These are phyloP conservation scores for Lachancea nothofagi DNA, from an alignment of 805 yeast genomes.

Conservation along the genomic window DNA sequence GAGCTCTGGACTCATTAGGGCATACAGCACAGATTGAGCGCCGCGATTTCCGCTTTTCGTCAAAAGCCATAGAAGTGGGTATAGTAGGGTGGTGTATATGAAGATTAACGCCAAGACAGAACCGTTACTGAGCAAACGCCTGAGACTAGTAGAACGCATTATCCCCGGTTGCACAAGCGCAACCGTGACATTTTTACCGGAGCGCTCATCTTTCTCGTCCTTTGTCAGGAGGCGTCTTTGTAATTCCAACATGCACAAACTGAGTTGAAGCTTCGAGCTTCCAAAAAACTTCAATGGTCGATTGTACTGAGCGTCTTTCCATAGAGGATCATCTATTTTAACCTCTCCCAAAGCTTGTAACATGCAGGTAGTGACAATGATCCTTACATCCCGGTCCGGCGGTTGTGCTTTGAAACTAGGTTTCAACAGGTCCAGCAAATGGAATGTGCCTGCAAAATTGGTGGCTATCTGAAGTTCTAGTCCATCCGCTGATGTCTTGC, in stretches of 20 bases:
- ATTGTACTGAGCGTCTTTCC: constrained; percentile 51
- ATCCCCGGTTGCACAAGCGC: constrained; percentile 86
- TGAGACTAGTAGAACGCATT: constrained; percentile 81
- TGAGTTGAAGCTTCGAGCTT: constrained; percentile 69
- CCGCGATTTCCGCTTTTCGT: constrained; percentile 75
- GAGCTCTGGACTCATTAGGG: constrained; percentile 66
- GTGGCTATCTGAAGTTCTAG: constrained; percentile 79
- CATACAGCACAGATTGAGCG: constrained; percentile 68
- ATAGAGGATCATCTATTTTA: constrained; percentile 56
- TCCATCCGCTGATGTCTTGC: constrained; percentile 73
- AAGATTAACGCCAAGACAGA: constrained; percentile 56
- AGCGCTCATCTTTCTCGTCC: constrained; percentile 39
- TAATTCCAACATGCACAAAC: constrained; percentile 70
- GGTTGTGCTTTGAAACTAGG: constrained; percentile 88
- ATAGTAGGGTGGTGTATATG: constrained; percentile 50
- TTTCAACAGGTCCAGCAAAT: constrained; percentile 68
- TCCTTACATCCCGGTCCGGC: constrained; percentile 88
- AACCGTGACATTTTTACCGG: constrained; percentile 59
- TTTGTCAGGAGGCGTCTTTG: constrained; percentile 66
- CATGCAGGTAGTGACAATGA: constrained; percentile 72
- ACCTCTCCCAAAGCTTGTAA: constrained; percentile 69
- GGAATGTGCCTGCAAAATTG: constrained; percentile 78
- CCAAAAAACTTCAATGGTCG: constrained; percentile 78
- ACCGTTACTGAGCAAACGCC: constrained; percentile 75
- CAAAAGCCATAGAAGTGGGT: constrained; percentile 80